Evolutionary conservation across 2,329 filamentous ascomycete genomes (phyloP), one percentile per base, ranked within the genome.

Genomic region (Colletotrichum lupini): DNA sequence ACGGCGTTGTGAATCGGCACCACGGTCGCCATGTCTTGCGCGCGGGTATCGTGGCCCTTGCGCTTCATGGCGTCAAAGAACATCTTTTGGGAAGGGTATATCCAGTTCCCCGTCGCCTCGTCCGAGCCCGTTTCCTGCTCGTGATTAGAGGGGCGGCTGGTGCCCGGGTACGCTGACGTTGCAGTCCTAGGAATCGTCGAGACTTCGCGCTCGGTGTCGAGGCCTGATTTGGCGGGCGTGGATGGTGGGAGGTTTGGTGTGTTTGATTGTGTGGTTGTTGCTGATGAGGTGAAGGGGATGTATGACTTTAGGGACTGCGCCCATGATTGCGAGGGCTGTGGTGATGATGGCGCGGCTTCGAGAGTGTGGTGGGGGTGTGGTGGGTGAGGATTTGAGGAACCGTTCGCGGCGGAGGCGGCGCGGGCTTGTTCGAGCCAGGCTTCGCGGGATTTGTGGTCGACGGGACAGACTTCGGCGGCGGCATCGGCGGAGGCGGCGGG

Each of bases 1-100:
- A 99, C 97, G 57, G 97, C 97, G 81, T 99, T 99, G 85, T 99
- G 97, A 78, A 98, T 98, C 3, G 95, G 97, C 67, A 98, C 95
- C 42, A 98, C 95, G 42, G 94, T 94, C 79, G 90, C 92, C 92
- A 98, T 98, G 83, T 98, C 95, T 6, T 88, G 86, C 0, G 90
- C 90, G 16, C 87, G 85, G 35, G 90, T 92, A 74, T 92, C 90
- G 85, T 95, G 92, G 56, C 92, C 93, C 83, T 99, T 99, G 80
- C 96, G 92, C 86, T 93, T 91, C 91, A 99, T 96, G 57, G 97
- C 97, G 60, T 97, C 94, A 85, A 98, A 98, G 87, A 99, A 99
- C 92, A 98, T 97, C 80, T 94, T 93, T 82, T 98, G 96, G 0
- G 94, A 97, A 0, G 97, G 97, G 83, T 99, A 99, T 74, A 99